phyloP scores from a whole-genome alignment of 768 basidiomycete species.

The Punctularia strigosozonata region DNA sequence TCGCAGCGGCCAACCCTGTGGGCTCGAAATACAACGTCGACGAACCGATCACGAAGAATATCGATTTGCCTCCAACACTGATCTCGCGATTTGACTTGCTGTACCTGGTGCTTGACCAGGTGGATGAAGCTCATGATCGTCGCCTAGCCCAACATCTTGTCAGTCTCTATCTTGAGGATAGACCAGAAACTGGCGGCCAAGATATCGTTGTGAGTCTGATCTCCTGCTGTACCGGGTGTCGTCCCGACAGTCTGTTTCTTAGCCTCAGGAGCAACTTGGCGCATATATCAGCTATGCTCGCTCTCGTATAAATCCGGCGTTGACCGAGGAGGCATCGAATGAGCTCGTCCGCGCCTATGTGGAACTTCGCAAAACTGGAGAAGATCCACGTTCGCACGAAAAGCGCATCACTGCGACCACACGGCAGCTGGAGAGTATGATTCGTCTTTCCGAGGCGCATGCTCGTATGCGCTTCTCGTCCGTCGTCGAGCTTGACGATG shows the following conservation, averaged over 20 bases:
- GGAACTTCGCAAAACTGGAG: constrained; percentile 85
- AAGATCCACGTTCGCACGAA: constrained; percentile 79
- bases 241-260: background rate
- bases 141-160: constrained; percentile 88
- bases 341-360: constrained; percentile 88
- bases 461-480: constrained; percentile 90
- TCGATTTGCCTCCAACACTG: constrained; percentile 93
- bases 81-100: constrained; percentile 97
- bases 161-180: constrained; percentile 86
- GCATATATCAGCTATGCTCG: constrained; percentile 94
- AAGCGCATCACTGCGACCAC: constrained; percentile 97
- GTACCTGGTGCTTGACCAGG: constrained; percentile 90
- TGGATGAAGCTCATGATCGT: constrained; percentile 82
- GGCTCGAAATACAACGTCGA: constrained; percentile 91
- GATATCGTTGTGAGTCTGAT: constrained; percentile 62
- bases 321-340: constrained; percentile 74
- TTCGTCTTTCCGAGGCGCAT: constrained; percentile 91
- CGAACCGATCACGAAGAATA: constrained; percentile 88
- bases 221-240: background rate
- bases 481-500: constrained; percentile 80
- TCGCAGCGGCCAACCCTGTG: constrained; percentile 96
- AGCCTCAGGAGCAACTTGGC: constrained; percentile 86
- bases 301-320: constrained; percentile 70
- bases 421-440: constrained; percentile 93
- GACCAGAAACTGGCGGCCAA: constrained; percentile 46